A percentile compares a stretch with the other conserved stretches of the same genome.
Conservation (phyloP, 345 rosid species). For the Barbarea vulgaris region DNA sequence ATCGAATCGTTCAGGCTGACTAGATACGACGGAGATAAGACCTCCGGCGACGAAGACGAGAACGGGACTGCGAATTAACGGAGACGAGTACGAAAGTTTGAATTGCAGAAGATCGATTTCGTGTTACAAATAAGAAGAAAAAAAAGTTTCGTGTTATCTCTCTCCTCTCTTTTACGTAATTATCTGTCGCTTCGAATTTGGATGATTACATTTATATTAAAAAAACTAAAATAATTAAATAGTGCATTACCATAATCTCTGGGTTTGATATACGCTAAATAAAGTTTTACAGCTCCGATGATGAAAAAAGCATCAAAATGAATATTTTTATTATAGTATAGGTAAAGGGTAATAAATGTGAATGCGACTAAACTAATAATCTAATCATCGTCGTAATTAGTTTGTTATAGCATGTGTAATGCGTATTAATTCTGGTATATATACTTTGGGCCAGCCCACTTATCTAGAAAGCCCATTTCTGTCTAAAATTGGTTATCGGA, state of each 20-base stretch:
- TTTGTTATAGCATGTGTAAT: not conserved
- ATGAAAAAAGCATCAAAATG: not conserved
- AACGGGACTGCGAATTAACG: slow-evolving; percentile 17
- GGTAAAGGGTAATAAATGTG: not conserved
- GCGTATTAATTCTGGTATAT: too few relatives aligned
- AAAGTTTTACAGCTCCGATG: not conserved
- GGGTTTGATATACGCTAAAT: not conserved
- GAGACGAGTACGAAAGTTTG: slow-evolving; percentile 23
- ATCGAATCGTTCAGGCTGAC: slow-evolving; percentile 21
- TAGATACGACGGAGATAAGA: slow-evolving; percentile 27
- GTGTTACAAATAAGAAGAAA: not conserved
- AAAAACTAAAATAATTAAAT: not conserved
- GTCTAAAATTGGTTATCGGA: not conserved
- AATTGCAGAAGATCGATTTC: slow-evolving; percentile 22
- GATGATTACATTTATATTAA: slow-evolving; percentile 1
- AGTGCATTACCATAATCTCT: slow-evolving; percentile 17
- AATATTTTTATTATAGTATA: not conserved
- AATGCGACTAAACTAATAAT: not conserved
- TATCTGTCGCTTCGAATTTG: slow-evolving; percentile 2
- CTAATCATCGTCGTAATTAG: not conserved
- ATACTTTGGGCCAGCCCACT: not conserved
- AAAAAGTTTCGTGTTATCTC: slow-evolving; percentile 7
- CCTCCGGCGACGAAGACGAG: slow-evolving; percentile 16
- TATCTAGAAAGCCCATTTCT: slow-evolving; percentile 1
- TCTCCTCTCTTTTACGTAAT: slow-evolving; percentile 14